phyloP scores from a whole-genome alignment of 352 stramenopile genomes.

The Phytophthora aleatoria region DNA sequence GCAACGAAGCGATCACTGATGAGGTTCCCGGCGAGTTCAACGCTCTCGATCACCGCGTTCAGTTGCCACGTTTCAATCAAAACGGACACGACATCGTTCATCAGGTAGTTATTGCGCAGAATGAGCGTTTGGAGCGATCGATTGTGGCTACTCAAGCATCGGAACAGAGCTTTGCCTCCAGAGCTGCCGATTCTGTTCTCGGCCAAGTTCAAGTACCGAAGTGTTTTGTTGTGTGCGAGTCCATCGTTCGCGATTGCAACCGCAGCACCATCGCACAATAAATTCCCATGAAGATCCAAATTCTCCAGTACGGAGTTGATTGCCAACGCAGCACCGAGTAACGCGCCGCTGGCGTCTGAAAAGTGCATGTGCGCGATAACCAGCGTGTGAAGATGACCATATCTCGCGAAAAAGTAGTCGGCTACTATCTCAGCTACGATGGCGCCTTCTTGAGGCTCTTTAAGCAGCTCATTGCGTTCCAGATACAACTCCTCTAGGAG shows the following conservation, averaged over 20 bases:
- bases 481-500: slow-evolving; percentile 68
- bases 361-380: slow-evolving; percentile 49
- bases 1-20: slow-evolving; percentile 48
- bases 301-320: slow-evolving; percentile 63
- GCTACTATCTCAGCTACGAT: slow-evolving; percentile 51
- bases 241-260: slow-evolving; percentile 45
- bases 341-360: slow-evolving; percentile 39
- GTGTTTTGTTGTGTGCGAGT: slow-evolving; percentile 43
- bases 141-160: slow-evolving; percentile 41
- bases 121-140: slow-evolving; percentile 50
- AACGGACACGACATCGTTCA: slow-evolving; percentile 49
- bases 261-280: slow-evolving; percentile 46
- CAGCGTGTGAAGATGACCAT: slow-evolving; percentile 57
- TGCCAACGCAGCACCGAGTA: slow-evolving; percentile 49
- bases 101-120: slow-evolving; percentile 66
- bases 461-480: slow-evolving; percentile 51
- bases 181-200: slow-evolving; percentile 61
- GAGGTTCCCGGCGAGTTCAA: slow-evolving; percentile 67
- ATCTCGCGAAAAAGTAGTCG: slow-evolving; percentile 81
- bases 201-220: slow-evolving; percentile 61
- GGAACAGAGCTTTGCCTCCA: slow-evolving; percentile 56
- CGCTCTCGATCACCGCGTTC: slow-evolving; percentile 44
- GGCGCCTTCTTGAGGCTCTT: slow-evolving; percentile 29
- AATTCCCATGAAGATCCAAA: slow-evolving; percentile 69
- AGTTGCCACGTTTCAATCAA: slow-evolving; percentile 40